Conservation (phyloP, 768 basidiomycete species). For the Tylopilus sp. region DNA sequence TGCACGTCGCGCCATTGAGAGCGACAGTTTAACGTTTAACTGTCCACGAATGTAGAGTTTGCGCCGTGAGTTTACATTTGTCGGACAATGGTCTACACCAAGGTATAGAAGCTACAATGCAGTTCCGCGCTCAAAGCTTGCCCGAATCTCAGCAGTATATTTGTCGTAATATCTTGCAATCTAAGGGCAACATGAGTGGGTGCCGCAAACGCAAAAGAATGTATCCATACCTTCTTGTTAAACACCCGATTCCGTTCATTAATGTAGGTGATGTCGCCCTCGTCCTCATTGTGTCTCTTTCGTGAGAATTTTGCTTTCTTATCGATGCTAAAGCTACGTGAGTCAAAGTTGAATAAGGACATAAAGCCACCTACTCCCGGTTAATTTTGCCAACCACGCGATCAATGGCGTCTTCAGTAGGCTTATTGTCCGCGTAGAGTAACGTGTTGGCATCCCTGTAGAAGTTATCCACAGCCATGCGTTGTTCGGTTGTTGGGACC, state of each 20-base stretch:
- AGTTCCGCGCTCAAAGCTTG: slow-evolving; percentile 96
- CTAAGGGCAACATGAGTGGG: slow-evolving; percentile 34
- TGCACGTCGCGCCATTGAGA: too few relatives aligned
- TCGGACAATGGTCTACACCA: neutral
- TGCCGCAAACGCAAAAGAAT: neutral
- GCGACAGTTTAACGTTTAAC: too few relatives aligned
- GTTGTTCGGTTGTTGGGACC: slow-evolving; percentile 55
- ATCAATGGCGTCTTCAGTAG: slow-evolving; percentile 93
- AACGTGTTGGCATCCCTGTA: slow-evolving; percentile 94
- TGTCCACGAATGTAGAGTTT: too few relatives aligned
- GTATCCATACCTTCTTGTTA: slow-evolving; percentile 80
- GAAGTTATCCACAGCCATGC: slow-evolving; percentile 70
- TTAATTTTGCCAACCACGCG: slow-evolving; percentile 89
- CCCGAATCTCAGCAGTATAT: slow-evolving; percentile 93
- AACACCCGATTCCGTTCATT: slow-evolving; percentile 98
- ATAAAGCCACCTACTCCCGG: slow-evolving; percentile 64
- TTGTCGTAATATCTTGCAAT: slow-evolving; percentile 96
- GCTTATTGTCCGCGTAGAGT: slow-evolving; percentile 93
- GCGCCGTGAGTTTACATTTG: too few relatives aligned
- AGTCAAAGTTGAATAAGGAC: neutral
- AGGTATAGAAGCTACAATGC: slow-evolving; percentile 55
- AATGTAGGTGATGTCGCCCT: slow-evolving; percentile 98
- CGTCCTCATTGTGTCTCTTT: slow-evolving; percentile 86
- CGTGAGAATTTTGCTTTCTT: slow-evolving; percentile 88
- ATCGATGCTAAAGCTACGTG: slow-evolving; percentile 58